Conservation (phyloP, 345 rosid species). For the Populus pruinosa region DNA sequence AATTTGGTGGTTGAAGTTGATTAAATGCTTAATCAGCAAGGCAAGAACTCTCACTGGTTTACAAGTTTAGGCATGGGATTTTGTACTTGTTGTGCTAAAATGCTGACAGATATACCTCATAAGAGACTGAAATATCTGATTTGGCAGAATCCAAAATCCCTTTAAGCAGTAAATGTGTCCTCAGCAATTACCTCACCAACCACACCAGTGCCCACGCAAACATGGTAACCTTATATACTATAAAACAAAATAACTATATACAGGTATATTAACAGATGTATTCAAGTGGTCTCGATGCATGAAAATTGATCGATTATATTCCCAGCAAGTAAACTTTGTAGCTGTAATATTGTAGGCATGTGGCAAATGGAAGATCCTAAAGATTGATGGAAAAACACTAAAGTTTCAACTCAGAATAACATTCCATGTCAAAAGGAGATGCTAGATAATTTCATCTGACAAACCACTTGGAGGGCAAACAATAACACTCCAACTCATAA, state of each 20-base stretch:
- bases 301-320: not conserved
- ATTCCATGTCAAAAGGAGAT: not conserved
- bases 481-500: not conserved
- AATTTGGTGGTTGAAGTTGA: not conserved
- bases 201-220: not conserved
- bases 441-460: not conserved
- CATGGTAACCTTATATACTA: not conserved
- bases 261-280: not conserved
- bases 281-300: not conserved
- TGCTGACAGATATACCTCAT: conserved; percentile 5
- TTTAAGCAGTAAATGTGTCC: not conserved
- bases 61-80: not conserved
- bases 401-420: not conserved
- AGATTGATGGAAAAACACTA: not conserved
- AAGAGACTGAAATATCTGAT: not conserved
- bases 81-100: conserved; percentile 7
- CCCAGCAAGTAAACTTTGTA: not conserved
- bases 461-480: not conserved
- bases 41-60: not conserved
- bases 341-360: not conserved
- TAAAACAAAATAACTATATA: not conserved
- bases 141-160: not conserved
- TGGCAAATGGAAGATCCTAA: not conserved
- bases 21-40: not conserved
- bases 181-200: not conserved